Evolutionary conservation across 2,329 filamentous ascomycete species (phyloP).

Genomic region (Trichoderma sp.): DNA sequence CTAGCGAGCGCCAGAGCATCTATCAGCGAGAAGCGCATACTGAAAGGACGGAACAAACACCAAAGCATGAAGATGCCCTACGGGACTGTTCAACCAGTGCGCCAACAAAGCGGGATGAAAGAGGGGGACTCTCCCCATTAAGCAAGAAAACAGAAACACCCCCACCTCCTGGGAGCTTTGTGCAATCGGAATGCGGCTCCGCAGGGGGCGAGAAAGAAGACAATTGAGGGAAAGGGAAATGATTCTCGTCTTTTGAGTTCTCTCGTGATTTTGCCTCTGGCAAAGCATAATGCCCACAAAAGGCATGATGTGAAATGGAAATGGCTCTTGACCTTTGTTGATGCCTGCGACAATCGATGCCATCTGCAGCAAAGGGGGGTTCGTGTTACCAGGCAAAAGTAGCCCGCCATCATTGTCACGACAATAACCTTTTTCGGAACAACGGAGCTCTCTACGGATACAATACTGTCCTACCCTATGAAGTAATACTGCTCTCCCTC

Average conservation of each 20-base stretch:
- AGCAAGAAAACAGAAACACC: too few species aligned
- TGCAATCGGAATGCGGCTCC: neutral
- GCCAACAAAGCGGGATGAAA: neutral
- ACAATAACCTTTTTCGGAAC: slow-evolving; percentile 15
- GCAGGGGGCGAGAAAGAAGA: neutral
- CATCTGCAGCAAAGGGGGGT: neutral
- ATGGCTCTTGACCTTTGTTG: neutral
- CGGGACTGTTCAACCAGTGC: neutral
- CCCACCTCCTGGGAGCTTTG: too few species aligned
- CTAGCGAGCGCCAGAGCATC: neutral
- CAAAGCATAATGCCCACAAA: neutral
- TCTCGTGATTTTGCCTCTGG: neutral
- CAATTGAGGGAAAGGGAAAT: neutral
- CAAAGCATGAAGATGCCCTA: slow-evolving; percentile 4
- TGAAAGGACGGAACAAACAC: neutral
- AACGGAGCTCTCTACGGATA: slow-evolving; percentile 2
- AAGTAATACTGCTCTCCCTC: too few species aligned
- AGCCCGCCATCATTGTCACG: neutral
- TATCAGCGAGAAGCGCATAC: slow-evolving; percentile 20
- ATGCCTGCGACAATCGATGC: neutral
- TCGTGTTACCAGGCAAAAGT: too few species aligned
- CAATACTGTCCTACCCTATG: too few species aligned
- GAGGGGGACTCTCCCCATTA: too few species aligned
- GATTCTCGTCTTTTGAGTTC: neutral
- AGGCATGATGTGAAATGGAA: neutral